A percentile compares a stretch with the other conserved stretches of the same genome.
Conservation (phyloP, 2,329 filamentous ascomycete species). For the Alternaria arbusti region DNA sequence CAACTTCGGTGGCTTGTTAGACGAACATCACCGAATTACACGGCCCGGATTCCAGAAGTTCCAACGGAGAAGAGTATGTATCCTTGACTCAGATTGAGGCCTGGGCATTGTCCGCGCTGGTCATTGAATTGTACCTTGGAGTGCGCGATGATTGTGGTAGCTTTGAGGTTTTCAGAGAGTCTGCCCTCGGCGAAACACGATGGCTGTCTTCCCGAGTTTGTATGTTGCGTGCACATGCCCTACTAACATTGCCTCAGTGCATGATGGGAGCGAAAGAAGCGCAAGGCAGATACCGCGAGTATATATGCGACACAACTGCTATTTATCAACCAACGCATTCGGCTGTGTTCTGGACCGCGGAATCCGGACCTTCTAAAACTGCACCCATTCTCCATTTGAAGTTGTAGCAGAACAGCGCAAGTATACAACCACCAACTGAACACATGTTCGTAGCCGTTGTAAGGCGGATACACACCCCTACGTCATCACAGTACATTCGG, state of each 20-base stretch:
- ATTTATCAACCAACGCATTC: neutral
- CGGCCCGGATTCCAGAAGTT: neutral
- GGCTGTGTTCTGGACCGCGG: neutral
- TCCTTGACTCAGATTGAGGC: neutral
- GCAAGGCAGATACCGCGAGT: neutral
- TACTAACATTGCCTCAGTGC: neutral
- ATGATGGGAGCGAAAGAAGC: neutral
- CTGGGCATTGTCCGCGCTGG: neutral
- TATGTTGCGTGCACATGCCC: neutral
- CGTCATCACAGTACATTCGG: neutral
- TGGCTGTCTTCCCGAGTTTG: neutral
- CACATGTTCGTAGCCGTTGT: neutral
- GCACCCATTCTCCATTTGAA: no score
- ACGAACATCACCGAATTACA: neutral
- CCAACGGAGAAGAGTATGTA: neutral
- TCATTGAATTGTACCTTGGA: neutral
- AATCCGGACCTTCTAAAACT: neutral
- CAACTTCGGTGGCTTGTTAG: neutral
- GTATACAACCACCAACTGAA: neutral
- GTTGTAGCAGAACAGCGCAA: no score
- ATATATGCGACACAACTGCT: neutral
- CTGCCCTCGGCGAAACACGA: neutral
- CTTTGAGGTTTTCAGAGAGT: neutral
- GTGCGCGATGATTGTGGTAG: neutral
- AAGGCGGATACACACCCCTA: neutral